Evolutionary conservation across 208 protist species (phyloP), one percentile per base, ranked within the genome.

Genomic region (Porcisia hertigi): DNA sequence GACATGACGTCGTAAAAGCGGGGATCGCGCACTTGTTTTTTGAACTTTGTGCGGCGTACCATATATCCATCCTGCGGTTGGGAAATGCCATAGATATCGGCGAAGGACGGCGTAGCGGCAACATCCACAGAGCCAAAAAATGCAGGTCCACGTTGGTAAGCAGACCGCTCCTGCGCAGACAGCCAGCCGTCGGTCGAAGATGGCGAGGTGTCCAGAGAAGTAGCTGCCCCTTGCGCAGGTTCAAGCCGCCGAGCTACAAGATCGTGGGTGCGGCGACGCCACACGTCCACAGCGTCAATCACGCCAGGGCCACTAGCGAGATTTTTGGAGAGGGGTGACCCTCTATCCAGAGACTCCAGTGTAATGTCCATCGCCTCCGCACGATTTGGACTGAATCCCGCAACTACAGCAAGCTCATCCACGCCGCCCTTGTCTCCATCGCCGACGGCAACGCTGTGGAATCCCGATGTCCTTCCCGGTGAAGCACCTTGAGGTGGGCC

Each of bases 1-100:
- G 89, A 93, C 47, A 85, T 66, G 23, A 79, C 88, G 80, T 97
- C 91, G 67, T 90, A 95, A 64, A 97, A 97, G 36, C 88, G 82
- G 0, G 89, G 90, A 66, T 97, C 93, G 12, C 89, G 86, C 39
- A 93, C 86, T n/a, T 81, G 18, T 36, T 88, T 81, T 54, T 86
- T 89, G 71, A 94, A 93, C 64, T 90, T 88, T n/a, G 70, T 45
- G 55, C 87, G 83, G 2, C 77, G 62, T 16, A 97, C 82, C 5
- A 83, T 63, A 39, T 86, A 81, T 18, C 91, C 91, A 73, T 95
- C 87, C 14, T 86, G 69, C 0, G 93, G 93, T 49, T 91, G 86
- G 16, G 81, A 39, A 3, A 69, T 16, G 0, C 93, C 93, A 70
- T 95, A 94, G 23, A 69, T 65, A 75, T 97, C 91, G 0, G 90